phyloP scores from a whole-genome alignment of 305 asterid genomes.

The Petunia hybrid region DNA sequence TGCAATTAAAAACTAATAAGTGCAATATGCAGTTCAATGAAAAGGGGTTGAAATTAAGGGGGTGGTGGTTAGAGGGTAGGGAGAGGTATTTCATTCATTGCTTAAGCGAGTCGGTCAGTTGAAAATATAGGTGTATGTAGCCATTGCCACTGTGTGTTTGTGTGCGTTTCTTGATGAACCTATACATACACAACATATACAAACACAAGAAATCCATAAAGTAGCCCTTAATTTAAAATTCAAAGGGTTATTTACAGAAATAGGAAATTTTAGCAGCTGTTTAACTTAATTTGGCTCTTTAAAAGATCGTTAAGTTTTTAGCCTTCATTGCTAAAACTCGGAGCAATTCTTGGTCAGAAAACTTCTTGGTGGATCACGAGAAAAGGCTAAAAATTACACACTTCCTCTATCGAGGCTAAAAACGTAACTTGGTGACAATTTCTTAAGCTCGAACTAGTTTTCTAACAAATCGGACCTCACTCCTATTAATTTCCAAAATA shows the following conservation, averaged over 20 bases:
- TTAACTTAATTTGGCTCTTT: too few relatives aligned
- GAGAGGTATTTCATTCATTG: slow-evolving; percentile 27
- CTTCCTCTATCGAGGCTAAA: too few relatives aligned
- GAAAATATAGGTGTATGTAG: not conserved
- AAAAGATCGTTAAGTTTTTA: too few relatives aligned
- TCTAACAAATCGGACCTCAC: slow-evolving; percentile 37
- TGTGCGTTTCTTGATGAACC: slow-evolving; percentile 19
- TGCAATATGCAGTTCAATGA: not conserved
- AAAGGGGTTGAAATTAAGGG: not conserved
- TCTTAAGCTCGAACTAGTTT: slow-evolving; percentile 34
- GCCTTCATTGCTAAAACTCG: too few relatives aligned
- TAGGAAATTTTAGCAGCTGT: too few relatives aligned
- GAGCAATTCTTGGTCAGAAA: too few relatives aligned
- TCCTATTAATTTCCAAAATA: slow-evolving; percentile 33
- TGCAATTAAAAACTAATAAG: slow-evolving; percentile 27
- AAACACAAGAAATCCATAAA: slow-evolving; percentile 23
- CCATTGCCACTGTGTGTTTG: slow-evolving; percentile 9
- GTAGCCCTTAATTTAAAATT: slow-evolving; percentile 12
- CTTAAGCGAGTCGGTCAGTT: slow-evolving; percentile 32
- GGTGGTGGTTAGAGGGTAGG: slow-evolving; percentile 9
- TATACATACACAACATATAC: slow-evolving; percentile 13
- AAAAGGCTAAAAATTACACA: too few relatives aligned
- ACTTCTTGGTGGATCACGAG: too few relatives aligned
- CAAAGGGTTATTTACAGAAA: too few relatives aligned
- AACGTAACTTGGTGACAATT: too few relatives aligned